A percentile compares a stretch with the other conserved stretches of the same genome.
These are phyloP conservation scores for Ceratocystis lukuohia DNA, from an alignment of 2,329 filamentous ascomycete genomes.

Conservation along the genomic window DNA sequence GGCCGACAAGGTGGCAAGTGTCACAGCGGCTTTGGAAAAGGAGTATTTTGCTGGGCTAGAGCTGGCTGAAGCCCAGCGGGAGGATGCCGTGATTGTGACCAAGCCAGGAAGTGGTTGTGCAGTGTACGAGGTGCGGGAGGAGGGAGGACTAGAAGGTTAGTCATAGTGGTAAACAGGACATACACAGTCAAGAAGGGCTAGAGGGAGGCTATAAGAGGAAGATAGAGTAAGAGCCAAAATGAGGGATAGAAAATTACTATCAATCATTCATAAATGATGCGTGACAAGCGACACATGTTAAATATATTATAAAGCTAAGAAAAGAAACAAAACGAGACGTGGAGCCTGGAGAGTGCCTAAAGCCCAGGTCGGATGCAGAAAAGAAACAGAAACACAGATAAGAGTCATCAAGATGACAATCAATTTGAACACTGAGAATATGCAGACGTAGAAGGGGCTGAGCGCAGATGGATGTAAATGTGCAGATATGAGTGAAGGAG, in stretches of 20 bases:
- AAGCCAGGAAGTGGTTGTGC: slow-evolving; percentile 63
- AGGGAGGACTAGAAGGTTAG: background rate
- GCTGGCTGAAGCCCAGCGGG: slow-evolving; percentile 44
- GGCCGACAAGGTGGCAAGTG: slow-evolving; percentile 62
- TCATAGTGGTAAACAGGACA: background rate
- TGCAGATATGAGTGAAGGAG: background rate
- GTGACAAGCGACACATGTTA: background rate
- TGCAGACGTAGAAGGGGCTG: background rate
- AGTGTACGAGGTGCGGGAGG: slow-evolving; percentile 2
- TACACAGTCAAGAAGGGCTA: background rate
- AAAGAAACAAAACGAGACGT: background rate
- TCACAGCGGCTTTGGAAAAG: slow-evolving; percentile 62
- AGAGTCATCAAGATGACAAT: background rate
- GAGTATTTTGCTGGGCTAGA: slow-evolving; percentile 60
- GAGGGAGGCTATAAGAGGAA: background rate
- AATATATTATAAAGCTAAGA: background rate
- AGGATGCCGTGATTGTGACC: slow-evolving; percentile 78
- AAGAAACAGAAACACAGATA: background rate
- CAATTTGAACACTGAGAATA: too few relatives aligned
- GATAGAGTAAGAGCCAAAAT: background rate
- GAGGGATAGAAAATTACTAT: background rate
- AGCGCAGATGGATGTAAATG: background rate
- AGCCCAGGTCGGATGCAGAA: background rate
- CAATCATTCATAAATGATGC: background rate
- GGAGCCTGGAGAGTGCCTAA: background rate